These are phyloP conservation scores for Eudorina sp. DNA, from an alignment of 139 green algal species.

Conservation along the genomic window DNA sequence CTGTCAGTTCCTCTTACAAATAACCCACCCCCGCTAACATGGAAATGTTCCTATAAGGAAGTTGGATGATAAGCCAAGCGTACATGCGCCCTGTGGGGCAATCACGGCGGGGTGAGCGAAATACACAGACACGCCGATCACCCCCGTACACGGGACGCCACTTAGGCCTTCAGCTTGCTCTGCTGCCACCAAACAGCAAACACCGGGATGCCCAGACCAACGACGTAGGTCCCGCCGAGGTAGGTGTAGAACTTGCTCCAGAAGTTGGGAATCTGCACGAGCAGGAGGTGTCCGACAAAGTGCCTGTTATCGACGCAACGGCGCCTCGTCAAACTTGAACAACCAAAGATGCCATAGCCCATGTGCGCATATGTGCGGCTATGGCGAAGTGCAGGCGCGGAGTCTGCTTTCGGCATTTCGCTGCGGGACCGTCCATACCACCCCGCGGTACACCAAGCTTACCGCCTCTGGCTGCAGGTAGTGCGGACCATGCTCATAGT, in stretches of 20 bases:
- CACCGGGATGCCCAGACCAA: constrained; percentile 43
- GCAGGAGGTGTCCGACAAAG: no score
- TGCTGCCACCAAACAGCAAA: constrained; percentile 65
- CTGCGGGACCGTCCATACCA: constrained; percentile 13
- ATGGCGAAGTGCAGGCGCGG: no score
- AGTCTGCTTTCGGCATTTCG: neutral
- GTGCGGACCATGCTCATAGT: constrained; percentile 64
- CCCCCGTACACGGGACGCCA: neutral
- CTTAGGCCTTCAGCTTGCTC: constrained; percentile 54
- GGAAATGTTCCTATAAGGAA: no score
- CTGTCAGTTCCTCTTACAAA: no score
- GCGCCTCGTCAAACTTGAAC: no score
- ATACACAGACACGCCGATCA: neutral
- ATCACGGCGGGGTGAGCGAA: neutral
- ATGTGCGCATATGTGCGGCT: no score
- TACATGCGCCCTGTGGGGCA: neutral
- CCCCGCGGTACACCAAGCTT: neutral
- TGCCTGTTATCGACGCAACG: no score
- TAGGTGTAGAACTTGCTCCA: constrained; percentile 52
- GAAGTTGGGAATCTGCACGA: constrained; percentile 55
- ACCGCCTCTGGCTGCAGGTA: constrained; percentile 55
- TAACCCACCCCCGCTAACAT: no score
- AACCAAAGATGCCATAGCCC: no score
- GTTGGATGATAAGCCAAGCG: constrained; percentile 7
- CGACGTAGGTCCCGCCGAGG: constrained; percentile 28